Conservation (phyloP, 352 stramenopile genomes). For the Phytophthora europaea region DNA sequence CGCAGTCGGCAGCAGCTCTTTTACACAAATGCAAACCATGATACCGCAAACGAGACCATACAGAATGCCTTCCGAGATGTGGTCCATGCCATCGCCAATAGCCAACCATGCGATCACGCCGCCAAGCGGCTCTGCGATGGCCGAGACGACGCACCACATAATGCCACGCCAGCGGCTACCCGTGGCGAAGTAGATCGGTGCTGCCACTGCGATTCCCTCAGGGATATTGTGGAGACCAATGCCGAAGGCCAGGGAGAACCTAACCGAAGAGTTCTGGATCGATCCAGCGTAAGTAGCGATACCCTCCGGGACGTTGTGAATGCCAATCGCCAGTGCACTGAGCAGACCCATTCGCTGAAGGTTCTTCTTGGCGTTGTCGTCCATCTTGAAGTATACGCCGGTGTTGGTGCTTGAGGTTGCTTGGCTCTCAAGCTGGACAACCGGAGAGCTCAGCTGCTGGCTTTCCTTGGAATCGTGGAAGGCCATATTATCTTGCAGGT, state of each 20-base stretch:
- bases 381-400: constrained; percentile 40
- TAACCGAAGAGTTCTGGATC: constrained; percentile 89
- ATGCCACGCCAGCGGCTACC: constrained; percentile 94
- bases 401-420: constrained; percentile 35
- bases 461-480: constrained; percentile 32
- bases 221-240: constrained; percentile 98
- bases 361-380: constrained; percentile 40
- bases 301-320: constrained; percentile 98
- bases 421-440: constrained; percentile 36
- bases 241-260: constrained; percentile 90
- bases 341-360: constrained; percentile 91
- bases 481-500: constrained; percentile 32
- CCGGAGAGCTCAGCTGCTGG: constrained; percentile 2
- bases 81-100: constrained; percentile 78
- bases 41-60: constrained; percentile 95
- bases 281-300: constrained; percentile 95
- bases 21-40: constrained; percentile 94
- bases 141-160: constrained; percentile 92
- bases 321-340: constrained; percentile 93
- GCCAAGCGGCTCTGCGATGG: constrained; percentile 91
- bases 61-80: constrained; percentile 81
- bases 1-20: constrained; percentile 92
- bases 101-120: constrained; percentile 90
- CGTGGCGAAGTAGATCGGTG: constrained; percentile 98
- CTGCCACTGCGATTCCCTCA: constrained; percentile 95